Evolutionary conservation across 768 basidiomycete species (phyloP).

Genomic region (Hericium rajendrae): DNA sequence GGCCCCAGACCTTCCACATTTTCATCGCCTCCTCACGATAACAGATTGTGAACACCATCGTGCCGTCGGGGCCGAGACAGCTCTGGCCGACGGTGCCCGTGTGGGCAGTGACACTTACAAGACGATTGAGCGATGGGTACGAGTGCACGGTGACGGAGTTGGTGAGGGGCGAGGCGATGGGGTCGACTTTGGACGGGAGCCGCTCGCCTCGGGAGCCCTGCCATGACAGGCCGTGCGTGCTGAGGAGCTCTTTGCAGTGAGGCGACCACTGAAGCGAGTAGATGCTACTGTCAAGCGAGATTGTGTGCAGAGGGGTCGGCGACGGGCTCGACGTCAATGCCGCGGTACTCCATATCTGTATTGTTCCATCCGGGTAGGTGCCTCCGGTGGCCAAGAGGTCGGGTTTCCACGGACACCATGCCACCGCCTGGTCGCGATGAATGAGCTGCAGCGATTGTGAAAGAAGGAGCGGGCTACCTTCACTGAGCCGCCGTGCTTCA

Average conservation of each 20-base stretch:
- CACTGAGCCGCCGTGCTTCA: constrained; percentile 34
- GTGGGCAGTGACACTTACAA: constrained; percentile 51
- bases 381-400: constrained; percentile 61
- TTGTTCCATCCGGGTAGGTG: constrained; percentile 48
- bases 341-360: constrained; percentile 44
- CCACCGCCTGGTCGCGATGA: constrained; percentile 40
- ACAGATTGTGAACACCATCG: constrained; percentile 53
- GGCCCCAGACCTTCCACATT: constrained; percentile 61
- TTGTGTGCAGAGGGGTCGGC: constrained; percentile 39
- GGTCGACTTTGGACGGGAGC: constrained; percentile 6
- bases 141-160: constrained; percentile 39
- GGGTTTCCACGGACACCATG: constrained; percentile 69
- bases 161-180: constrained; percentile 19
- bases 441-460: no score
- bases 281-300: constrained; percentile 38
- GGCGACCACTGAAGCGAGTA: constrained; percentile 54
- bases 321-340: constrained; percentile 30
- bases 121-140: constrained; percentile 42
- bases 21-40: constrained; percentile 60
- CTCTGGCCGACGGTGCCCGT: constrained; percentile 45
- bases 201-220: constrained; percentile 8
- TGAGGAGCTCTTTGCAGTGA: constrained; percentile 47
- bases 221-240: constrained; percentile 49
- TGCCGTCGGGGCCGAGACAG: constrained; percentile 54
- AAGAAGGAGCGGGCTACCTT: constrained; percentile 23